Evolutionary conservation across 2,329 filamentous ascomycete genomes (phyloP).

Genomic region (Dactylonectria macrodidyma): DNA sequence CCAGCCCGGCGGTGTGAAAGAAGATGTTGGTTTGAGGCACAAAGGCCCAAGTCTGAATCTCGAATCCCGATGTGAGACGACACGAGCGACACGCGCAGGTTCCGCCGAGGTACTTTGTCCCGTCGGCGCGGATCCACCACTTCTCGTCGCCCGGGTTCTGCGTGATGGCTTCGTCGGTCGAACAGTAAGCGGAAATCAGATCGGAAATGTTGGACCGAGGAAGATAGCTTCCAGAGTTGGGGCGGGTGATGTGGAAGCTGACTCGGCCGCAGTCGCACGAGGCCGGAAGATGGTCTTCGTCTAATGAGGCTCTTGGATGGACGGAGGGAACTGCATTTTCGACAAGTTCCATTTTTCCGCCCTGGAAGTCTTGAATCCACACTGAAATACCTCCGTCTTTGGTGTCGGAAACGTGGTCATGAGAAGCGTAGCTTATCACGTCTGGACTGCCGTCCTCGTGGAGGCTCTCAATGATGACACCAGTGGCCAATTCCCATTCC

Average conservation of each 20-base stretch:
- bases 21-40: slow-evolving; percentile 72
- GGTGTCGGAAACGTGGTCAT: slow-evolving; percentile 51
- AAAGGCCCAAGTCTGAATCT: slow-evolving; percentile 78
- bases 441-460: neutral
- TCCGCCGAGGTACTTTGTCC: slow-evolving; percentile 70
- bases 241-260: slow-evolving; percentile 70
- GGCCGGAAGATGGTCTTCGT: slow-evolving; percentile 38
- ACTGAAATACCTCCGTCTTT: slow-evolving; percentile 55
- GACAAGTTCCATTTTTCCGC: neutral
- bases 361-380: slow-evolving; percentile 43
- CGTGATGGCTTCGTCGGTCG: slow-evolving; percentile 47
- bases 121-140: slow-evolving; percentile 70
- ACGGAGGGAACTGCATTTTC: neutral
- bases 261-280: slow-evolving; percentile 59
- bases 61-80: slow-evolving; percentile 71
- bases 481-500: slow-evolving; percentile 57
- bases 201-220: slow-evolving; percentile 67
- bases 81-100: slow-evolving; percentile 75
- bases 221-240: slow-evolving; percentile 60
- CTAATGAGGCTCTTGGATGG: neutral
- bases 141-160: slow-evolving; percentile 65
- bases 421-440: slow-evolving; percentile 4
- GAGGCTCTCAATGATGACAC: slow-evolving; percentile 47
- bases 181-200: slow-evolving; percentile 64
- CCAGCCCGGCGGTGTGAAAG: slow-evolving; percentile 50